Percentiles rank a stretch among this genome's conserved stretches.
phyloP scores from a whole-genome alignment of 164 flowering plant genomes.

The Akebia trifoliata region DNA sequence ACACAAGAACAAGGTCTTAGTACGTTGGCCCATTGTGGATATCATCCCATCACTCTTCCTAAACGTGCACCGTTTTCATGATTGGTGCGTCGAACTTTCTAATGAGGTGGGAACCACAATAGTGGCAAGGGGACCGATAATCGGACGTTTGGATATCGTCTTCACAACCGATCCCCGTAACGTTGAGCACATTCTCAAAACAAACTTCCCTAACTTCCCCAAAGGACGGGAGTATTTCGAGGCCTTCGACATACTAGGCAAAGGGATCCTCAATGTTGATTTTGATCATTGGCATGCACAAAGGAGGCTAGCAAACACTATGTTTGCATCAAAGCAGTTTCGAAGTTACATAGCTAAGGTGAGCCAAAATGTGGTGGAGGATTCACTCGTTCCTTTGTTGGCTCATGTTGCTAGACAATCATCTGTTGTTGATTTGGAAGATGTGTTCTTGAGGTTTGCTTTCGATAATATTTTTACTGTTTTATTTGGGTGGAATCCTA shows the following conservation, averaged over 20 bases:
- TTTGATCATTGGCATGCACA: slow-evolving; percentile 12
- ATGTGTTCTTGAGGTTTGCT: slow-evolving; percentile 14
- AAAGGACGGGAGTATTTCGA: slow-evolving; percentile 9
- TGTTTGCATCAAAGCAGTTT: slow-evolving; percentile 6
- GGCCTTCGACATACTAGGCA: slow-evolving; percentile 7
- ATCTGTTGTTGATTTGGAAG: slow-evolving; percentile 9
- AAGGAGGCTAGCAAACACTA: slow-evolving; percentile 8
- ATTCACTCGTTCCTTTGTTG: slow-evolving; percentile 14
- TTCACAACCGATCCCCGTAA: slow-evolving; percentile 12
- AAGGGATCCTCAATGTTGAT: slow-evolving; percentile 12
- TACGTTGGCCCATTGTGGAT: slow-evolving; percentile 14
- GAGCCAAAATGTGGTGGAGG: slow-evolving; percentile 6
- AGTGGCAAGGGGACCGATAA: slow-evolving; percentile 1
- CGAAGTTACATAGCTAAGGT: background rate
- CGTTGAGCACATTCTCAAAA: slow-evolving; percentile 9
- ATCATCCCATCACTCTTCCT: slow-evolving; percentile 4
- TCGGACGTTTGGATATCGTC: slow-evolving; percentile 1
- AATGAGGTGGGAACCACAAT: background rate
- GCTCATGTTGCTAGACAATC: slow-evolving; percentile 4
- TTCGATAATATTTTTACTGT: slow-evolving; percentile 7
- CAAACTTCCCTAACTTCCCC: slow-evolving; percentile 18
- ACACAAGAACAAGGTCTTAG: slow-evolving; percentile 7
- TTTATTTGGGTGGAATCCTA: slow-evolving; percentile 11
- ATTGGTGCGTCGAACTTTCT: slow-evolving; percentile 9
- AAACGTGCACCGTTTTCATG: slow-evolving; percentile 6